These are phyloP conservation scores for Saccharum spontaneum DNA, from an alignment of 176 grass and related monocot species.

Conservation along the genomic window DNA sequence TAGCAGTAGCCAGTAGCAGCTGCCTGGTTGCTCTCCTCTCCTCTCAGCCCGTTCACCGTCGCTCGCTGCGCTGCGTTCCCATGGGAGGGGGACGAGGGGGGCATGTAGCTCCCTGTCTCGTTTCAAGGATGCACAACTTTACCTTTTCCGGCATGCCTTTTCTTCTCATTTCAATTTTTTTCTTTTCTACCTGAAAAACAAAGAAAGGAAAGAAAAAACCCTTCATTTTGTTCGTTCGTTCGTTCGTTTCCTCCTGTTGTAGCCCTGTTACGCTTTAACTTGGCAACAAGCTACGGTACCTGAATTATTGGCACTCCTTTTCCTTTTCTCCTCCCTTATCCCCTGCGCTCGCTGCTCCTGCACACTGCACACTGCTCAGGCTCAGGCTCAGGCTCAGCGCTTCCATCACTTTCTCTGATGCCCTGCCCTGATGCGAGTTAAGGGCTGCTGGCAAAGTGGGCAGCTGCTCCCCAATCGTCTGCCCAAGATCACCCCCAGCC, in stretches of 20 bases:
- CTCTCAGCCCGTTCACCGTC: too few species aligned
- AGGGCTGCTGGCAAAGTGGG: conserved; percentile 10
- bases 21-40: too few species aligned
- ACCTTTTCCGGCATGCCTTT: conserved; percentile 46
- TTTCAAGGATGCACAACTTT: conserved; percentile 55
- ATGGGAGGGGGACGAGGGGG: too few species aligned
- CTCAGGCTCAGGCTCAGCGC: neutral
- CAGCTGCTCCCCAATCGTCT: conserved; percentile 15
- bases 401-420: conserved; percentile 34
- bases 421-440: neutral
- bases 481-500: neutral
- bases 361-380: neutral
- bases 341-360: neutral
- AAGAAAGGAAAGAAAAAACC: neutral
- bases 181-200: neutral
- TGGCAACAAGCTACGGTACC: neutral
- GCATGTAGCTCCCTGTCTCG: conserved; percentile 26
- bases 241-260: neutral
- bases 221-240: neutral
- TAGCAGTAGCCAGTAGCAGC: too few species aligned
- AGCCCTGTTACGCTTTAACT: conserved; percentile 29
- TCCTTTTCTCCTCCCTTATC: too few species aligned
- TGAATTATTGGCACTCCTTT: too few species aligned
- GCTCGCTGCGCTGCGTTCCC: too few species aligned
- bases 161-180: conserved; percentile 3